Conservation (phyloP, 768 basidiomycete genomes). For the Boletus bicolor region DNA sequence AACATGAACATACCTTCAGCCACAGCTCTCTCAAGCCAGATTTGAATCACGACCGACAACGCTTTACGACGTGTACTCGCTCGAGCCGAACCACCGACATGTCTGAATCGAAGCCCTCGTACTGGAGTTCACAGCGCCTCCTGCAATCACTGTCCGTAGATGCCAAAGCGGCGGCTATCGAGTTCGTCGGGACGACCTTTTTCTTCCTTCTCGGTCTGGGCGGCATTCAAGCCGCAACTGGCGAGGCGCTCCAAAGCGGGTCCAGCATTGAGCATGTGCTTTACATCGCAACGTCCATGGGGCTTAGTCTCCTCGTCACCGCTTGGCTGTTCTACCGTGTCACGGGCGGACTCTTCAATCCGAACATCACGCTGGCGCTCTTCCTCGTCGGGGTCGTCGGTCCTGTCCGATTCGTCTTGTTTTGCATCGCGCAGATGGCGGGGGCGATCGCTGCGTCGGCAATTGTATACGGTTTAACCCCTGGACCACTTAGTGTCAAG, state of each 20-base stretch:
- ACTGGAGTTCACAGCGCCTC: constrained; percentile 26
- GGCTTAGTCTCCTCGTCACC: constrained; percentile 57
- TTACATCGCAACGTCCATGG: constrained; percentile 60
- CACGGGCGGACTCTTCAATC: constrained; percentile 67
- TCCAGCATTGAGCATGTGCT: constrained; percentile 42
- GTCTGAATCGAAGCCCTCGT: constrained; percentile 7
- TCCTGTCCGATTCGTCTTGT: constrained; percentile 56
- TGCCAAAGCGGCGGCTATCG: constrained; percentile 48
- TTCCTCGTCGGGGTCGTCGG: constrained; percentile 53
- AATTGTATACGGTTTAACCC: constrained; percentile 52
- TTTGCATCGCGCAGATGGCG: constrained; percentile 56
- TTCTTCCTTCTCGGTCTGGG: constrained; percentile 68
- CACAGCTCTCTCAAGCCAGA: not conserved
- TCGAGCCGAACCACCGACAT: constrained; percentile 1
- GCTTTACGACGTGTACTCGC: not conserved
- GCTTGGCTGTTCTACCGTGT: constrained; percentile 68
- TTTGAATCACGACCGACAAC: not conserved
- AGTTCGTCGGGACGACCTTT: constrained; percentile 56
- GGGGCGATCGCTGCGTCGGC: constrained; percentile 61
- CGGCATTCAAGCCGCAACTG: constrained; percentile 55
- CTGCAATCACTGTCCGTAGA: constrained; percentile 37
- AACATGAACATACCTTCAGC: not conserved
- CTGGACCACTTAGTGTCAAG: constrained; percentile 55
- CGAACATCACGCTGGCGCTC: constrained; percentile 57
- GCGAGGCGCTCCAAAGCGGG: constrained; percentile 31